Evolutionary conservation across 257 asterid species (phyloP), one percentile per base, ranked within the genome.

Genomic region (Fraxinus anomala): DNA sequence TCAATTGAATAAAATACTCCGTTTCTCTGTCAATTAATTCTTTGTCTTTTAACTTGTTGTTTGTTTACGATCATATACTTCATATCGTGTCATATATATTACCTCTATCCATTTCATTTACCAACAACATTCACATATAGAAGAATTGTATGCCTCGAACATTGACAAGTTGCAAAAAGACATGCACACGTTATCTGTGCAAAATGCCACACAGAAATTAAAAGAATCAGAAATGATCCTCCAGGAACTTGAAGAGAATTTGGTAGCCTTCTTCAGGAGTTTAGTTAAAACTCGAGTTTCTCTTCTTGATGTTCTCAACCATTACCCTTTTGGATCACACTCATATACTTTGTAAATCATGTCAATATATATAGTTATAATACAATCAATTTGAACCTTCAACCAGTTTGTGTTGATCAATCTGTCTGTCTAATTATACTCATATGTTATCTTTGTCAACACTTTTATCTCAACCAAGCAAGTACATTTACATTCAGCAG

Each of bases 301-400:
- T 33, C 74, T 78, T 10, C 85, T 82, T 19, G 78, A 73, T 74
- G 70, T 56, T 65, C 80, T 82, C 69, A 82, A 77, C 54, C 80
- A 77, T 9, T 86, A 82, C 59, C 17, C 11, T 51, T 11, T 11
- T 21, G 16, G 73, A 44, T n/a, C 3, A 30, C 36, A 28, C 39
- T 37, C 13, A 75, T 30, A 39, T 31, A 14, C 47, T 63, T 3
- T 65, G 59, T 31, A 65, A 33, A 79, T 44, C 19, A 17, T 63
- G 21, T 40, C 23, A 31, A 44, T 28, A 31, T 31, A 31, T 3
- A 76, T 28, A 40, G 24, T 68, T 30, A 42, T n/a, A 44, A 74
- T 74, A 74, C 21, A 31, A 19, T 6, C 21, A 73, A 49, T 54
- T 47, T 44, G 26, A 42, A 73, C 66, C 40, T 6, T 37, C 8